These are phyloP conservation scores for Yarrowia sp. DNA, from an alignment of 805 yeast species.

Conservation along the genomic window DNA sequence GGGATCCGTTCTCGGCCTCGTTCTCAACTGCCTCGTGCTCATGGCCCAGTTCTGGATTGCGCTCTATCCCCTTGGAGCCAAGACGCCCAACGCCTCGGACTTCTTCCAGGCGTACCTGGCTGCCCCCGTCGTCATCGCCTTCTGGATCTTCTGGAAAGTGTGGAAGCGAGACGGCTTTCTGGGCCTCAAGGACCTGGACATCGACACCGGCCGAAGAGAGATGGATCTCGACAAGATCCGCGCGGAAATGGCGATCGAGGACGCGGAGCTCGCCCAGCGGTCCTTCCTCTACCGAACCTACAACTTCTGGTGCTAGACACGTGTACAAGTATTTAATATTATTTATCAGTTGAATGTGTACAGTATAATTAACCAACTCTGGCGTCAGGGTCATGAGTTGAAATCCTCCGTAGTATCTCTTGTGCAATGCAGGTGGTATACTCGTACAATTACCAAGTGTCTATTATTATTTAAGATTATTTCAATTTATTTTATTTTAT, in stretches of 20 bases:
- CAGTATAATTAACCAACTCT: no score
- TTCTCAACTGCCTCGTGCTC: background rate
- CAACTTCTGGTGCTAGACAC: background rate
- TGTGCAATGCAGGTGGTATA: no score
- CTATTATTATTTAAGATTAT: no score
- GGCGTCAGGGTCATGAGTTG: no score
- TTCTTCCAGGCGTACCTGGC: background rate
- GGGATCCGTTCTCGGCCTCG: slow-evolving; percentile 48
- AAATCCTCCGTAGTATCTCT: no score
- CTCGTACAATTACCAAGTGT: no score
- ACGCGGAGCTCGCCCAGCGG: background rate
- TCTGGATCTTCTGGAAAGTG: background rate
- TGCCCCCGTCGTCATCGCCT: background rate
- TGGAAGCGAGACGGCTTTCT: background rate
- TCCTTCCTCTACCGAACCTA: background rate
- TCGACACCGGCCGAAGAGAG: background rate
- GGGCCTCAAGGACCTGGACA: background rate
- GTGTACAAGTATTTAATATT: no score
- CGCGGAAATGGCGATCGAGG: background rate
- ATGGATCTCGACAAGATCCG: background rate
- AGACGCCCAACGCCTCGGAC: background rate
- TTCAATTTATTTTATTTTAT: no score
- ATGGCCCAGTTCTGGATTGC: background rate
- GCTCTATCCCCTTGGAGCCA: background rate
- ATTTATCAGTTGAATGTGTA: no score